A percentile compares a stretch with the other conserved stretches of the same genome.
Conservation (phyloP, 768 basidiomycete genomes). For the Galerina sulciceps region DNA sequence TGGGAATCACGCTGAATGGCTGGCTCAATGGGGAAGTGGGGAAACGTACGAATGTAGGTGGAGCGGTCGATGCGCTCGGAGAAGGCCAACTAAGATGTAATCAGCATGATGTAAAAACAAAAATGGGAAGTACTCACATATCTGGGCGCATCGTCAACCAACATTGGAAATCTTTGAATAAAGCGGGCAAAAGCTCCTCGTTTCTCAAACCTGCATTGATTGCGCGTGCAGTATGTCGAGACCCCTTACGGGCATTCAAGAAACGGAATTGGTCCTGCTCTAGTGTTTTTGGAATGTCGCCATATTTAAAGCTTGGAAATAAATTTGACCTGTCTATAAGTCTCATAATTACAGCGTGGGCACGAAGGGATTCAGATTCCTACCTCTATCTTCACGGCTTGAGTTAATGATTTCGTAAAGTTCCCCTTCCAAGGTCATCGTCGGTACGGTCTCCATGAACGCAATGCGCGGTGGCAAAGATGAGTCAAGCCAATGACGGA, state of each 20-base stretch:
- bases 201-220: not conserved
- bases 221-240: not conserved
- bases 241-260: not conserved
- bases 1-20: not conserved
- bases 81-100: no score
- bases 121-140: not conserved
- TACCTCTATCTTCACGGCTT: not conserved
- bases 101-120: no score
- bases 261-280: no score
- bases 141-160: not conserved
- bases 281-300: no score
- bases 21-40: not conserved
- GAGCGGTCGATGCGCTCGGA: no score
- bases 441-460: not conserved
- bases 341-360: no score
- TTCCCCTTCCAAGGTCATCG: not conserved
- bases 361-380: no score
- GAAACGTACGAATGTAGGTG: no score
- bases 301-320: no score
- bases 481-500: no score
- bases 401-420: not conserved
- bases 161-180: not conserved
- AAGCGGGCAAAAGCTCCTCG: not conserved
- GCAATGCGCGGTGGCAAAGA: not conserved
- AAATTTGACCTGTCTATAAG: no score